These are phyloP conservation scores for Sarocladium strictum DNA, from an alignment of 2,329 filamentous ascomycete genomes.

Conservation along the genomic window DNA sequence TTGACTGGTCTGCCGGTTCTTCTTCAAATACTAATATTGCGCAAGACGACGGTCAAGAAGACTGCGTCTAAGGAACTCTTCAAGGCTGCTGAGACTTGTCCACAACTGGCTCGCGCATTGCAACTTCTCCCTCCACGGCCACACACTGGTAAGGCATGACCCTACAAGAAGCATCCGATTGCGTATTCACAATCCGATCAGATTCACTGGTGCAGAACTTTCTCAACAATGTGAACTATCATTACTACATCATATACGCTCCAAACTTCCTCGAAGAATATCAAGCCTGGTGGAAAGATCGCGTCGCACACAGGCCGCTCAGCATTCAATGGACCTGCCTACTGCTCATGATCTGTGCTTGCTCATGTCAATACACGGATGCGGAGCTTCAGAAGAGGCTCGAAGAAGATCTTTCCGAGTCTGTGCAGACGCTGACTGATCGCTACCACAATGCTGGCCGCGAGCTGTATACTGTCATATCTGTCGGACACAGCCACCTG, in stretches of 20 bases:
- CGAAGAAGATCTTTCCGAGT: slow-evolving; percentile 23
- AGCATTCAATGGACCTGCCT: slow-evolving; percentile 32
- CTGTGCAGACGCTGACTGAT: slow-evolving; percentile 23
- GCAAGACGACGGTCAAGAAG: slow-evolving; percentile 7
- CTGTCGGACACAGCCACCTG: slow-evolving; percentile 26
- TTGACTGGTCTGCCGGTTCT: not conserved
- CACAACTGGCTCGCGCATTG: slow-evolving; percentile 26
- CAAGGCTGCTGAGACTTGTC: slow-evolving; percentile 16
- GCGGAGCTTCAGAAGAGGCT: slow-evolving; percentile 24
- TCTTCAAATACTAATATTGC: slow-evolving; percentile 11
- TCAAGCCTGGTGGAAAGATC: slow-evolving; percentile 27
- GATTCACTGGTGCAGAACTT: slow-evolving; percentile 32
- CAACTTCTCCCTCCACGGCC: slow-evolving; percentile 25
- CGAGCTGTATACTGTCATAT: slow-evolving; percentile 25
- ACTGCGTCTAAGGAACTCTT: slow-evolving; percentile 15
- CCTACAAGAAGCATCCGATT: not conserved
- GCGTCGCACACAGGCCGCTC: slow-evolving; percentile 23
- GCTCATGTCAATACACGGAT: slow-evolving; percentile 27
- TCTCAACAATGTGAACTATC: slow-evolving; percentile 29
- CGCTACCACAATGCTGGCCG: slow-evolving; percentile 26
- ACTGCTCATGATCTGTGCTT: slow-evolving; percentile 31
- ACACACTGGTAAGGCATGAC: slow-evolving; percentile 24
- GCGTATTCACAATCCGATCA: slow-evolving; percentile 14
- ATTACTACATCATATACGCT: slow-evolving; percentile 33
- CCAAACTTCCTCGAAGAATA: slow-evolving; percentile 29